A percentile compares a stretch with the other conserved stretches of the same genome.
Conservation (phyloP, 78 protist genomes). For the Salpingoeca rosetta region DNA sequence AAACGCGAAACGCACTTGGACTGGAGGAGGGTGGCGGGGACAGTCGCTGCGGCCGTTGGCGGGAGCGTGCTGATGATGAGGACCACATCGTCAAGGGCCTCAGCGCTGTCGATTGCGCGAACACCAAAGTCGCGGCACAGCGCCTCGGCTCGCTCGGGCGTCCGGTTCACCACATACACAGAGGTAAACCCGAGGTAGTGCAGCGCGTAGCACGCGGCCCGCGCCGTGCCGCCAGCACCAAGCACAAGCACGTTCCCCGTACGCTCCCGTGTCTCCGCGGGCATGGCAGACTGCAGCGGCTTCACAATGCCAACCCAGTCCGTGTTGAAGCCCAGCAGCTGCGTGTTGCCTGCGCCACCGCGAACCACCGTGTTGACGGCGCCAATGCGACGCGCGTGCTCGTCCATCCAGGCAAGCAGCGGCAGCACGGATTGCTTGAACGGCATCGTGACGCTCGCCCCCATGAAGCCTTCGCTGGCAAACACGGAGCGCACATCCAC, state of each 20-base stretch:
- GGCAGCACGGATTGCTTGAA: conserved; percentile 28
- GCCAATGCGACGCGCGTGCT: conserved; percentile 42
- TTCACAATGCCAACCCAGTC: conserved; percentile 50
- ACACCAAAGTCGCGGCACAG: conserved; percentile 35
- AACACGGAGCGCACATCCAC: neutral
- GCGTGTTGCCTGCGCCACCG: neutral
- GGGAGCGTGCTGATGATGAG: too few relatives aligned
- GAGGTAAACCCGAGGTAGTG: conserved; percentile 5
- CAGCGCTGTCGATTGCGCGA: too few relatives aligned
- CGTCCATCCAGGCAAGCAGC: neutral
- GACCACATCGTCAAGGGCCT: too few relatives aligned
- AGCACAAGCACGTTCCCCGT: conserved; percentile 28
- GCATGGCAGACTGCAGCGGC: neutral
- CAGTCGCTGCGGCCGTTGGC: too few relatives aligned
- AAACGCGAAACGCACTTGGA: too few relatives aligned
- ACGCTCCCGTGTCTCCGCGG: too few relatives aligned
- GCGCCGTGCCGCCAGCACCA: conserved; percentile 76
- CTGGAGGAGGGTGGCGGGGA: too few relatives aligned
- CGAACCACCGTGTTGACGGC: conserved; percentile 64
- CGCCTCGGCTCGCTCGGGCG: conserved; percentile 26
- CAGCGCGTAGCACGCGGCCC: conserved; percentile 63
- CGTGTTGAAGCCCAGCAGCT: conserved; percentile 41
- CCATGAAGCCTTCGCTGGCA: conserved; percentile 9
- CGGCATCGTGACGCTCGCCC: conserved; percentile 60
- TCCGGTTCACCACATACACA: conserved; percentile 45